Conservation (phyloP, 2,329 filamentous ascomycete species). For the Fusarium foetens region DNA sequence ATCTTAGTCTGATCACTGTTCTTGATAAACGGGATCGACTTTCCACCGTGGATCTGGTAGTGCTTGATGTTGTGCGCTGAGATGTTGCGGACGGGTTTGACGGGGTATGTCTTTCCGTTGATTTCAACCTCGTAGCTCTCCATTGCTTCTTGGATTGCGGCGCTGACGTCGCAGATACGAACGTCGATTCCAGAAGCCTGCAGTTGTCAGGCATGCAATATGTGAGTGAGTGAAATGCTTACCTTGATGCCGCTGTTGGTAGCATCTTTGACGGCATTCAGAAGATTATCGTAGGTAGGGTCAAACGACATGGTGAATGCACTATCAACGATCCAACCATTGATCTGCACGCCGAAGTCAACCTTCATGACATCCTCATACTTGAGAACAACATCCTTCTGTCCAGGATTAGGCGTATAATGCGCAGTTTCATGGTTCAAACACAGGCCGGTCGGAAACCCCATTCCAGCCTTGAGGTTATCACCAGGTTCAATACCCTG, state of each 20-base stretch:
- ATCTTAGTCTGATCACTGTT: constrained; percentile 86
- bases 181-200: constrained; percentile 81
- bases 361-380: constrained; percentile 80
- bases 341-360: constrained; percentile 80
- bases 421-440: constrained; percentile 85
- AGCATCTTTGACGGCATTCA: constrained; percentile 75
- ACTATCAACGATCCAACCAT: constrained; percentile 79
- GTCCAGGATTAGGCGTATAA: constrained; percentile 84
- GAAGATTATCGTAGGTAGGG: constrained; percentile 75
- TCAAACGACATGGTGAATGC: constrained; percentile 82
- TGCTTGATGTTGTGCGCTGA: constrained; percentile 87
- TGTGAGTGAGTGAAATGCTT: neutral
- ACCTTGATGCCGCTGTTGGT: constrained; percentile 84
- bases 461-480: constrained; percentile 78
- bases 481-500: constrained; percentile 79
- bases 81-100: constrained; percentile 84
- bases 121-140: constrained; percentile 90
- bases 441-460: constrained; percentile 83
- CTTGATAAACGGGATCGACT: constrained; percentile 91
- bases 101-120: constrained; percentile 76
- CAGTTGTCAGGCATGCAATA: neutral
- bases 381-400: constrained; percentile 72
- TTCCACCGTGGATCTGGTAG: constrained; percentile 87
- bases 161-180: constrained; percentile 83
- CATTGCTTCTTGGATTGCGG: constrained; percentile 86